Evolutionary conservation across 805 yeast species (phyloP), one percentile per base, ranked within the genome.

Genomic region (Candida incommunis): DNA sequence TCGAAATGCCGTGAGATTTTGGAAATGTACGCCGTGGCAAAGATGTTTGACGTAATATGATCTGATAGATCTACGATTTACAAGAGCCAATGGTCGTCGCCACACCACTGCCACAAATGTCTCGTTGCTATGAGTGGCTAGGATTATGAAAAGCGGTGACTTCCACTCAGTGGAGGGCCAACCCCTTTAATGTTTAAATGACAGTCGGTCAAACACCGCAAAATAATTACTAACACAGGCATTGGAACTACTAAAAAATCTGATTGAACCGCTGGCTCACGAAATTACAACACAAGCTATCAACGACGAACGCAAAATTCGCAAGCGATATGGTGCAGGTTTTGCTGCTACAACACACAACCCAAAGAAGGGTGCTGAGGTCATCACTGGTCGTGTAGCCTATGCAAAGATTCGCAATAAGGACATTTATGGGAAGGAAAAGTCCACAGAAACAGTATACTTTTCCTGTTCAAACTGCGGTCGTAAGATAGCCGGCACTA

Each of bases 401-500:
- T 46, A 54, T 7, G 46, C 47, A 18, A 47, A 40, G 11, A 29
- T 50, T 9, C 56, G 61, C 53, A 59, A 76, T 27, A 44, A 68
- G 45, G 62, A 70, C 59, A 54, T 71, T 41, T 53, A 72, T 45
- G 61, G 71, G 29, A 53, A 64, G 47, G 67, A 65, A 16, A 65
- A 57, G 43, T 61, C 54, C 23, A 70, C 71, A 41, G 85, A 78
- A 41, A 58, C 71, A 16, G 61, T 71, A 44, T 86, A 87, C 60
- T 84, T 86, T 54, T 74, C 68, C 46, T 90, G 98, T 63, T 70
- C 72, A 3, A 81, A 82, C 52, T 90, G 98, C 62, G 78, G 76
- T 18, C 69, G 98, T 46, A 85, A 80, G 55, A 81, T 90, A 4
- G 90, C 95, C 0, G 95, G 95, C 1, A 81, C 84, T 31, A 68